Percentiles rank a stretch among this genome's conserved stretches.
These are phyloP conservation scores for Alternaria sp. DNA, from an alignment of 2,329 filamentous ascomycete genomes.

Conservation along the genomic window DNA sequence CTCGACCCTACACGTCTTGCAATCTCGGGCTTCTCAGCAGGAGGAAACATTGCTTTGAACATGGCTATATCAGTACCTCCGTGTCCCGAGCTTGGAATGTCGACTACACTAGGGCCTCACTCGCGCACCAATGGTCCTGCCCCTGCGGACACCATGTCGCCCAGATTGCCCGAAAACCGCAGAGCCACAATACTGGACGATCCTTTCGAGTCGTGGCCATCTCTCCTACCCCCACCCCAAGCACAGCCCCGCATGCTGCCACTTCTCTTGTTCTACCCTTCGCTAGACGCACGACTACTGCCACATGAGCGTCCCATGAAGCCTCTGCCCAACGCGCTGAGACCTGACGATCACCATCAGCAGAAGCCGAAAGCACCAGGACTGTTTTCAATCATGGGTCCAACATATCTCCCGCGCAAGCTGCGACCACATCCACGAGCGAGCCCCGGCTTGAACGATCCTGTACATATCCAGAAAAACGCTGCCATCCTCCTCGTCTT, in stretches of 20 bases:
- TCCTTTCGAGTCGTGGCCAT: slow-evolving; percentile 47
- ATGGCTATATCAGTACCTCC: slow-evolving; percentile 50
- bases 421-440: slow-evolving; percentile 51
- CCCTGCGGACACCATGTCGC: slow-evolving; percentile 32
- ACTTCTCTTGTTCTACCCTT: slow-evolving; percentile 55
- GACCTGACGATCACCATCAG: slow-evolving; percentile 39
- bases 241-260: slow-evolving; percentile 48
- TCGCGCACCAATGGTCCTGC: slow-evolving; percentile 20
- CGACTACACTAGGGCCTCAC: slow-evolving; percentile 14
- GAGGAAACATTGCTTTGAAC: slow-evolving; percentile 59
- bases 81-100: slow-evolving; percentile 32
- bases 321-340: slow-evolving; percentile 45
- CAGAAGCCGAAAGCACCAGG: slow-evolving; percentile 45
- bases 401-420: slow-evolving; percentile 52
- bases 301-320: slow-evolving; percentile 53
- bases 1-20: slow-evolving; percentile 53
- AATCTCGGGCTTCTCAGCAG: slow-evolving; percentile 57
- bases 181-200: slow-evolving; percentile 43
- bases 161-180: slow-evolving; percentile 39
- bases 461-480: slow-evolving; percentile 46
- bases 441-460: slow-evolving; percentile 50
- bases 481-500: slow-evolving; percentile 54
- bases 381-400: slow-evolving; percentile 51
- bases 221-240: slow-evolving; percentile 46
- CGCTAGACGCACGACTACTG: slow-evolving; percentile 52